Conservation (phyloP, 2,329 filamentous ascomycete genomes). For the Fusarium cyanostomum region DNA sequence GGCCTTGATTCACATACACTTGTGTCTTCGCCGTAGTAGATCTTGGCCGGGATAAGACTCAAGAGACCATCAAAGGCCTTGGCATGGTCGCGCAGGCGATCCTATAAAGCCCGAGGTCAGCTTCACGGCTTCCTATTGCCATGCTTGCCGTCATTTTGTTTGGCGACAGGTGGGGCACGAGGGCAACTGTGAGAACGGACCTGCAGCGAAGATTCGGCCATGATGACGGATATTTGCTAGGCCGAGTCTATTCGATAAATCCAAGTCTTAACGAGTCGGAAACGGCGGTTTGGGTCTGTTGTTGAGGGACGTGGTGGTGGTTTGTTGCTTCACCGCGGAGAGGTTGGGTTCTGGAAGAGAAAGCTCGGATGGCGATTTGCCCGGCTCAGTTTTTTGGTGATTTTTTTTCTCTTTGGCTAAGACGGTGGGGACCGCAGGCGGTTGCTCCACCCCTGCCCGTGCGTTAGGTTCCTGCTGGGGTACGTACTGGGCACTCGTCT, state of each 20-base stretch:
- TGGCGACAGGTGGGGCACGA: conserved; percentile 42
- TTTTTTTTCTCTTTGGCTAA: conserved; percentile 35
- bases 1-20: conserved; percentile 68
- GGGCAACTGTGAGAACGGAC: conserved; percentile 49
- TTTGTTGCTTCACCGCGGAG: conserved; percentile 13
- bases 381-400: conserved; percentile 32
- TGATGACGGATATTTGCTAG: conserved; percentile 34
- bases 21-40: conserved; percentile 88
- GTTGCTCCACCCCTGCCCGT: conserved; percentile 31
- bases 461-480: conserved; percentile 13
- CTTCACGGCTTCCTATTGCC: conserved; percentile 25
- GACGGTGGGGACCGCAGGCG: conserved; percentile 22
- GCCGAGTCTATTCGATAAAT: neutral
- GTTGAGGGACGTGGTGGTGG: conserved; percentile 2
- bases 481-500: conserved; percentile 8
- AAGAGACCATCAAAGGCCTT: conserved; percentile 87
- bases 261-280: neutral
- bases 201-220: conserved; percentile 59
- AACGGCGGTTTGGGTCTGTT: neutral
- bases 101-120: conserved; percentile 50
- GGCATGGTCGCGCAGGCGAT: conserved; percentile 67
- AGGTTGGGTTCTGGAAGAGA: conserved; percentile 37
- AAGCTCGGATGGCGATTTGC: conserved; percentile 37
- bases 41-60: conserved; percentile 87
- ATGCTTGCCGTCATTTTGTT: conserved; percentile 9